Evolutionary conservation across 2,329 filamentous ascomycete genomes (phyloP).

Genomic region (Knoxdaviesia capensis): DNA sequence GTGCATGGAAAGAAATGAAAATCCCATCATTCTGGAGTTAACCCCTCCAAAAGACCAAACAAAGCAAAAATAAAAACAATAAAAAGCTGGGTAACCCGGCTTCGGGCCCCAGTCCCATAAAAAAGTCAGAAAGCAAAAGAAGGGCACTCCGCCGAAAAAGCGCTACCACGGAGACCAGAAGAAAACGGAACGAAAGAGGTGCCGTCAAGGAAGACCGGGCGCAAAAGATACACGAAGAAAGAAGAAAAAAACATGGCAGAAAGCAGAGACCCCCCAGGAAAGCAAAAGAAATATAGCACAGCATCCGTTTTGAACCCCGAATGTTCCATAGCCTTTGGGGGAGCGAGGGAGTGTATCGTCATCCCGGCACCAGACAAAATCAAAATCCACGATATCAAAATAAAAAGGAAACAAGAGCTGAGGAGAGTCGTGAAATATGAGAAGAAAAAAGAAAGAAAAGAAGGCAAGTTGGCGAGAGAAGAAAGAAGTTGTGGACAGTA

Average conservation of each 20-base stretch:
- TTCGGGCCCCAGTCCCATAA: too few relatives aligned
- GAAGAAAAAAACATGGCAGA: background rate
- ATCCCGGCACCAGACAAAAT: too few relatives aligned
- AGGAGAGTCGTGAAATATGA: background rate
- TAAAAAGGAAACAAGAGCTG: too few relatives aligned
- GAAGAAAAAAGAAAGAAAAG: background rate
- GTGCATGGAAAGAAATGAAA: slow-evolving; percentile 1
- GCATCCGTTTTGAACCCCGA: too few relatives aligned
- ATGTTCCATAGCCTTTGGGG: too few relatives aligned
- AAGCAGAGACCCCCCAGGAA: background rate
- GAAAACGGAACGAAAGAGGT: background rate
- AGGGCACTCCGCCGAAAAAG: too few relatives aligned
- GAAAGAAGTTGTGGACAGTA: background rate
- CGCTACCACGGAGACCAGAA: too few relatives aligned
- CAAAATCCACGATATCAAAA: too few relatives aligned
- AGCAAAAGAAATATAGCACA: background rate
- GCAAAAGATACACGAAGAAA: background rate
- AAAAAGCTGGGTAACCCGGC: background rate
- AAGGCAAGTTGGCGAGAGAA: background rate
- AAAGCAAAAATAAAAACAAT: slow-evolving; percentile 3
- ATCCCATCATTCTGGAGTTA: background rate
- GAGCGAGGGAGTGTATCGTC: too few relatives aligned
- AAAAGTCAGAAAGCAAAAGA: too few relatives aligned
- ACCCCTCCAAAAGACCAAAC: background rate
- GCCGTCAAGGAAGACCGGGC: background rate